Conservation (phyloP, 2,329 filamentous ascomycete species). For the Blumeria hordei region DNA sequence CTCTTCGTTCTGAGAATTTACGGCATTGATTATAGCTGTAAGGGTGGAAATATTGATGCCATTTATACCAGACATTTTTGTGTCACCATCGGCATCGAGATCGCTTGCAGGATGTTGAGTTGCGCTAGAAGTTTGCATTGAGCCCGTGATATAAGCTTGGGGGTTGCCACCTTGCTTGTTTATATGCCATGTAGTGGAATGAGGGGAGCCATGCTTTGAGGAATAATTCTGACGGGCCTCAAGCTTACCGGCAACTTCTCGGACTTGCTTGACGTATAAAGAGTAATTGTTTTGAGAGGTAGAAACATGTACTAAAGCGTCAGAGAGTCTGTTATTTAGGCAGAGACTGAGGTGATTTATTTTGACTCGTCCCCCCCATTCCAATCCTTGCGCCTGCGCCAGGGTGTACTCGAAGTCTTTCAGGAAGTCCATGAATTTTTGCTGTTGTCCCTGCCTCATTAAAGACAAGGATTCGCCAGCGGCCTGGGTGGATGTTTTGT, state of each 20-base stretch:
- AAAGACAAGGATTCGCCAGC: neutral
- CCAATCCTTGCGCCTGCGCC: neutral
- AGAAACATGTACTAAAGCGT: neutral
- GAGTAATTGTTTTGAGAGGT: neutral
- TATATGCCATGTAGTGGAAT: neutral
- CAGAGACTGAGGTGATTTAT: neutral
- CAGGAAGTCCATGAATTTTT: neutral
- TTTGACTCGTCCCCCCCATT: neutral
- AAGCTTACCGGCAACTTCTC: neutral
- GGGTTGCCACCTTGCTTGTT: neutral
- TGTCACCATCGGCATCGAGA: neutral
- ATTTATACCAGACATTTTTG: neutral
- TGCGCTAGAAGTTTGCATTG: neutral
- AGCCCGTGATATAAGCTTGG: neutral
- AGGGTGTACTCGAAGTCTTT: neutral
- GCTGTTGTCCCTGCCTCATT: neutral
- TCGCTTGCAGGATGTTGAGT: neutral
- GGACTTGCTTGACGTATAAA: neutral
- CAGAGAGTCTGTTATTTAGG: constrained; percentile 1
- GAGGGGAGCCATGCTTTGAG: neutral
- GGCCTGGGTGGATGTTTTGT: neutral
- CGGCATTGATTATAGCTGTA: neutral
- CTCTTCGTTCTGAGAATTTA: neutral
- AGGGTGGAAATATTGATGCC: neutral
- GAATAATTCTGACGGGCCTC: neutral